These are phyloP conservation scores for Stentor roeselii DNA, from an alignment of 73 alveolate species.

Conservation along the genomic window DNA sequence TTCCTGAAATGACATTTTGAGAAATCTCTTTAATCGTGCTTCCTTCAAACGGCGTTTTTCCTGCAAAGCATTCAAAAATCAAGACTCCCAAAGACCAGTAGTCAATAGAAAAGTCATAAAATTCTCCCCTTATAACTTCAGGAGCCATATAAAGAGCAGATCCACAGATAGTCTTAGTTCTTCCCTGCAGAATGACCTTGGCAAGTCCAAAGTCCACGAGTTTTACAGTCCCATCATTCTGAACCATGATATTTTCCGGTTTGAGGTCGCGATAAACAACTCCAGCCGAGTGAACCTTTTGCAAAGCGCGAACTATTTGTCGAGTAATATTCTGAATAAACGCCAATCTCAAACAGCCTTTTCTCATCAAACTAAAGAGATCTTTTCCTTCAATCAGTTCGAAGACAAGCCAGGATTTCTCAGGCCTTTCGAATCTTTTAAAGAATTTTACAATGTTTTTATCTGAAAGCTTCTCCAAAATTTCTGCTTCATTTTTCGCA, in stretches of 20 bases:
- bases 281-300: constrained; percentile 35
- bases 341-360: not conserved
- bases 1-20: not conserved
- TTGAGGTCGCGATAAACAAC: constrained; percentile 38
- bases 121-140: constrained; percentile 36
- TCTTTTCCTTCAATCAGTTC: not conserved
- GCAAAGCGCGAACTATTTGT: not conserved
- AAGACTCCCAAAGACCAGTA: constrained; percentile 49
- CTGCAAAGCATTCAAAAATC: constrained; percentile 38
- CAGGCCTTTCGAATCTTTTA: not conserved
- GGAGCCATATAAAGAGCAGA: constrained; percentile 41
- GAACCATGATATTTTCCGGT: constrained; percentile 37
- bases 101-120: constrained; percentile 34
- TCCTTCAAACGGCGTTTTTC: constrained; percentile 8
- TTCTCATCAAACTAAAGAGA: not conserved
- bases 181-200: constrained; percentile 15
- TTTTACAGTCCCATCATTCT: constrained; percentile 6
- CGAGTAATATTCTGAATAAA: not conserved
- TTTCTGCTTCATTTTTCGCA: not conserved
- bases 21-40: not conserved
- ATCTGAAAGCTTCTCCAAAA: not conserved
- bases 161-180: constrained; percentile 41
- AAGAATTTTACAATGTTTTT: not conserved
- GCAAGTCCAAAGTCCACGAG: constrained; percentile 38
- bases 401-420: not conserved